Evolutionary conservation across 176 grass and related monocot genomes (phyloP).

Genomic region (bread wheat (Triticum aestivum)): IWGSC_CS_RefSeq_v2.1 NC_057810.1:708200019-708200518

Average conservation of each 20-base stretch:
- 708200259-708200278: neutral
- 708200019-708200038: neutral
- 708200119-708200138: no score
- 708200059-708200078: neutral
- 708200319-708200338: neutral
- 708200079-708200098: neutral
- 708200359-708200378: neutral
- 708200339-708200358: neutral
- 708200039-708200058: neutral
- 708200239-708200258: neutral
- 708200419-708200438: neutral
- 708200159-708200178: neutral
- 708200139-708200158: neutral
- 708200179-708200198: neutral
- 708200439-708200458: neutral
- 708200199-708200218: neutral
- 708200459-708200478: neutral
- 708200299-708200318: neutral
- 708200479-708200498: neutral
- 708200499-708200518: neutral
- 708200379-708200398: constrained; percentile 1
- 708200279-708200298: neutral
- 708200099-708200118: no score
- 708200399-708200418: neutral
- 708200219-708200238: neutral